These are phyloP conservation scores for Pichia sorboxylosa DNA, from an alignment of 1,139 yeast genomes.

Conservation along the genomic window DNA sequence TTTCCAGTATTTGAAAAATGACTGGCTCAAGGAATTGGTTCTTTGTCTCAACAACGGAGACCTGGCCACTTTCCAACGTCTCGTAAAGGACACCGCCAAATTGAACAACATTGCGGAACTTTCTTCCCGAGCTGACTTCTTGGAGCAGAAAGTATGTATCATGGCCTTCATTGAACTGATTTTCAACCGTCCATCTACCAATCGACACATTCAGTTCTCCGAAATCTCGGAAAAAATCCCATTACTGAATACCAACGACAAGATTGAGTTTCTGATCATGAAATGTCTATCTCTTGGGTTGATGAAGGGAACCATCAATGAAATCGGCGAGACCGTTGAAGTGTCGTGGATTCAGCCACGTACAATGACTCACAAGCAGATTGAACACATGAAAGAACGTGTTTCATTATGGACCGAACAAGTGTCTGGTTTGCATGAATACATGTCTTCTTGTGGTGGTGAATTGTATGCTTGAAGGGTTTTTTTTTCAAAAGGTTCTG, in stretches of 20 bases:
- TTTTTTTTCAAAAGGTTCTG: no score
- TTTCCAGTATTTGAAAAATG: constrained; percentile 40
- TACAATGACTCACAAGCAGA: constrained; percentile 73
- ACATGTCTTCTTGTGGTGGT: constrained; percentile 46
- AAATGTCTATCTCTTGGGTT: constrained; percentile 78
- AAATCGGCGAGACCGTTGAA: constrained; percentile 64
- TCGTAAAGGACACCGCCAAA: constrained; percentile 27
- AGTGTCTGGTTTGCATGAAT: constrained; percentile 53
- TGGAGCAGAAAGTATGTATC: constrained; percentile 83
- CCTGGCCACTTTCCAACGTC: constrained; percentile 43
- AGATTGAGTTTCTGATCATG: constrained; percentile 85
- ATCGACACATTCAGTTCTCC: constrained; percentile 59
- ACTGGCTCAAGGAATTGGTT: constrained; percentile 68
- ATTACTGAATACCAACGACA: constrained; percentile 45
- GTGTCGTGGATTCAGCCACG: constrained; percentile 95
- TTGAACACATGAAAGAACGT: constrained; percentile 61
- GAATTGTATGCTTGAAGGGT: constrained; percentile 56
- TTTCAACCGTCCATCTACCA: constrained; percentile 64
- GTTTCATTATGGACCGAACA: constrained; percentile 67
- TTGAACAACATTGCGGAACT: constrained; percentile 16
- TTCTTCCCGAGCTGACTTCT: constrained; percentile 56
- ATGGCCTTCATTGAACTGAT: constrained; percentile 86
- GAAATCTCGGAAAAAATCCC: constrained; percentile 69
- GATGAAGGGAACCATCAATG: constrained; percentile 80
- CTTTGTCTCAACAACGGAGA: constrained; percentile 70